Base-by-base conservation (phyloP, 441 rosid species). In the Bruguiera hainesii region DNA sequence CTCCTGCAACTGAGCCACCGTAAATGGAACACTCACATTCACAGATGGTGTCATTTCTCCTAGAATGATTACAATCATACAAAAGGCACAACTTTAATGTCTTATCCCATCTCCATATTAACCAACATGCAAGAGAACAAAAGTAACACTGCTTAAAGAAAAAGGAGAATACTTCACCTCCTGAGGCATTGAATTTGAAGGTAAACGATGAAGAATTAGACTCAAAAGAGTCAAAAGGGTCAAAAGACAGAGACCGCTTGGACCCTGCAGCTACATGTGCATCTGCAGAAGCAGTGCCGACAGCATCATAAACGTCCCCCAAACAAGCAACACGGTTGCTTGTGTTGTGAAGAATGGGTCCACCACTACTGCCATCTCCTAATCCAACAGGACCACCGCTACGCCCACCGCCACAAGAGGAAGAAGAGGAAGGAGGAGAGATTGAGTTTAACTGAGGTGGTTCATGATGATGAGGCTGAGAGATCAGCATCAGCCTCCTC, bases 1-100 rank as follows among this genome's bases (percentile, higher is more conserved):
- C 65, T 87, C 88, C 74, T 79, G 81, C 83, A 79, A 75, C 77
- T 85, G 93, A 56, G 85, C 76, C 29, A 78, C 77, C 4, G 93
- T 85, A 59, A 87, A 85, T 60, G 81, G 76, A 65, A 72, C 70
- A 61, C 81, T 72, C 73, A 20, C 25, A 60, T 65, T 69, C 68
- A 72, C 21, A 58, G 83, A 58, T 37, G 76, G 79, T 56, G 69
- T 61, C 82, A 80, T 82, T 66, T 73, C 85, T 71, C 77, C 83
- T 81, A 11, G 48, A 42, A 42, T 11, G 15, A 42, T 42, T 13
- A 37, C 53, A 67, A 57, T 2, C 37, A 71, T 18, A 39, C 28
- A 19, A 10, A 19, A 20, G 10, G 29, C 58, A 55, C 10, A 61
- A 33, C 25, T 51, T 51, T 56, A 30, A 28, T 28, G 30, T 18